Evolutionary conservation across 1,139 yeast species (phyloP), one percentile per base, ranked within the genome.

Genomic region (Diutina siamensis): DNA sequence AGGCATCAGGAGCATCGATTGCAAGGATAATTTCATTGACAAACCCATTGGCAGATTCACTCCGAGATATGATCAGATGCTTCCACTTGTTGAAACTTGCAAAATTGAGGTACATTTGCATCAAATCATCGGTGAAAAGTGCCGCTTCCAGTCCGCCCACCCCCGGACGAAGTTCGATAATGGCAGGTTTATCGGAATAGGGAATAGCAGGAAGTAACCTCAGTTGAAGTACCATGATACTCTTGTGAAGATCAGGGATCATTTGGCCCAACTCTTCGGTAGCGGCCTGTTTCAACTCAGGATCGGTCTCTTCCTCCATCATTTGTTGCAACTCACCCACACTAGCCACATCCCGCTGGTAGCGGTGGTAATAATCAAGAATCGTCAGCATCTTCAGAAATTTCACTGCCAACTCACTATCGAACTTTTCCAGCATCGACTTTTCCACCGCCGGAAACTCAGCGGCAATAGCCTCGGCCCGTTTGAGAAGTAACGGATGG

Each of bases 111-210:
- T 92, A 92, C 97, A 94, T 87, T 48, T 74, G 71, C 51, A 88
- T 62, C 50, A 92, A 64, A 58, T 94, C 95, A 44, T 73, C 74
- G 0, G 97, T 78, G 60, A 92, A 92, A 7, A 92, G 72, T 59
- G 83, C 79, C 0, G 98, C 97, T 57, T 92, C 99, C 5, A 80
- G 76, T 2, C 99, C 99, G 13, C 99, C 98, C 1, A 92, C 89
- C 1, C 99, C 98, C 0, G 98, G 97, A 48, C 97, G 71, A 25
- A 92, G 62, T 60, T 92, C 99, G 18, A 92, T 55, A 13, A 92
- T 69, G 45, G 95, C 83, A 1, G 94, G 80, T 49, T 76, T 78
- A 47, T 85, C 94, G 2, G 83, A 74, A 58, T 84, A 85, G 44
- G 81, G 80, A 51, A 84, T 80, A 2, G 85, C 77, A 1, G 97